Conservation (phyloP, 139 green algal species). For the Gonium pectorale region DNA sequence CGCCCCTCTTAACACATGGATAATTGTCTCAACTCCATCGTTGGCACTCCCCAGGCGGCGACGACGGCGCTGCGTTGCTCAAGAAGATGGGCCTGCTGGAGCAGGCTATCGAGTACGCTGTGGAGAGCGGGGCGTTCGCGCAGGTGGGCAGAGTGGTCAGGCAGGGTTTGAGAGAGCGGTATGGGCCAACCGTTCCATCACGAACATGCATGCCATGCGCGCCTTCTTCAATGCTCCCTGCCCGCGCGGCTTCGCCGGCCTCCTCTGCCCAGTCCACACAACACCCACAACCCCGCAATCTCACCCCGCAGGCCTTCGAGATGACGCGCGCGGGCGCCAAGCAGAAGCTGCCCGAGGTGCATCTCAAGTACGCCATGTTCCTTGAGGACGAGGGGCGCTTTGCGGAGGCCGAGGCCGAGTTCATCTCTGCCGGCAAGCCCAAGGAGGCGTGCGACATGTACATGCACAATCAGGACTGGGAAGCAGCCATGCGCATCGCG, state of each 20-base stretch:
- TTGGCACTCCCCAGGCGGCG: conserved; percentile 52
- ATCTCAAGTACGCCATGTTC: conserved; percentile 88
- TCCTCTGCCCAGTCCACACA: too few relatives aligned
- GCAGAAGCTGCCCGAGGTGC: conserved; percentile 80
- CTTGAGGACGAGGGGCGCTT: conserved; percentile 88
- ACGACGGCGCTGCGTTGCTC: conserved; percentile 78
- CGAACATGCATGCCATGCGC: too few relatives aligned
- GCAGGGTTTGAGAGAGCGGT: too few relatives aligned
- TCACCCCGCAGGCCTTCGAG: conserved; percentile 75
- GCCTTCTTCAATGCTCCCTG: too few relatives aligned
- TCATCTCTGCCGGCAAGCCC: conserved; percentile 76
- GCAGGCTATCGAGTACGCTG: conserved; percentile 78
- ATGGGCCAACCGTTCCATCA: too few relatives aligned
- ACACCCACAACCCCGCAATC: too few relatives aligned
- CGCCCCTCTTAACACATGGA: too few relatives aligned
- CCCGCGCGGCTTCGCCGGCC: too few relatives aligned
- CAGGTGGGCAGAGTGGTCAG: too few relatives aligned
- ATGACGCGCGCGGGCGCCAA: conserved; percentile 62
- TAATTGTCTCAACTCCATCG: too few relatives aligned
- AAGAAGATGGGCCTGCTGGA: conserved; percentile 77
- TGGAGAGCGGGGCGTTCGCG: conserved; percentile 78
- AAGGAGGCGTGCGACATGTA: conserved; percentile 88
- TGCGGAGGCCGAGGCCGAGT: conserved; percentile 75
- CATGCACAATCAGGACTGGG: conserved; percentile 83
- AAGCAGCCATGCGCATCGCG: conserved; percentile 76